phyloP scores from a whole-genome alignment of 805 yeast species.

The Sugiyamaella valdiviana region DNA sequence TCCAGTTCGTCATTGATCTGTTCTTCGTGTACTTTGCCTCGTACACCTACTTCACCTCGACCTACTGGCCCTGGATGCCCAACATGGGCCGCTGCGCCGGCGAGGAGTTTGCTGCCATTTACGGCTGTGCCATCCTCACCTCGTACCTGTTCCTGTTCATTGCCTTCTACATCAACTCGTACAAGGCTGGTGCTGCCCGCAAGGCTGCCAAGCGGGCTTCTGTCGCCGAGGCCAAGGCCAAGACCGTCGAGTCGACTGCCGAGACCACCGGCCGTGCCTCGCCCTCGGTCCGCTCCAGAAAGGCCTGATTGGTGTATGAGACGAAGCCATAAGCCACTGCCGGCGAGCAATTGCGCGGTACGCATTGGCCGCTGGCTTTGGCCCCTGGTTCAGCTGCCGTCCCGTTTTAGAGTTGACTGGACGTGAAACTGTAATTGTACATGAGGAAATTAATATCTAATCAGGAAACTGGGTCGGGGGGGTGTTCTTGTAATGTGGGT shows the following conservation, averaged over 20 bases:
- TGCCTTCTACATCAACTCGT: constrained; percentile 84
- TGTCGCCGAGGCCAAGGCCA: constrained; percentile 7
- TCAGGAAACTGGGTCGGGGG: no score
- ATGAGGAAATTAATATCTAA: background rate
- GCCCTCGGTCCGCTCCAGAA: constrained; percentile 17
- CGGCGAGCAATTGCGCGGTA: no score
- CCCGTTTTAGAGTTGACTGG: background rate
- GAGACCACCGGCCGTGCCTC: constrained; percentile 13
- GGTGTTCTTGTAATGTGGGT: no score
- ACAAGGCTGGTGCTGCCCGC: constrained; percentile 38
- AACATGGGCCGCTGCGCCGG: constrained; percentile 85
- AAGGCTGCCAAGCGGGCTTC: constrained; percentile 9
- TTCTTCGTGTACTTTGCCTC: constrained; percentile 90
- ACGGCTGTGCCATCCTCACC: constrained; percentile 82
- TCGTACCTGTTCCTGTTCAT: constrained; percentile 86
- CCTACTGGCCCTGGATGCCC: constrained; percentile 63
- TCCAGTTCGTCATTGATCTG: constrained; percentile 86
- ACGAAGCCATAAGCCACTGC: no score
- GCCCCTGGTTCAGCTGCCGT: no score
- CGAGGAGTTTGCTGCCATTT: constrained; percentile 85
- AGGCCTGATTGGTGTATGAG: no score
- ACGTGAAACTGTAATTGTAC: no score
- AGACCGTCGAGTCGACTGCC: constrained; percentile 8
- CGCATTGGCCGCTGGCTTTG: no score
- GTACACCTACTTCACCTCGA: constrained; percentile 77